A percentile compares a stretch with the other conserved stretches of the same genome.
Evolutionary conservation across 2,329 filamentous ascomycete genomes (phyloP).

Genomic region (Aspergillus amoenus): DNA sequence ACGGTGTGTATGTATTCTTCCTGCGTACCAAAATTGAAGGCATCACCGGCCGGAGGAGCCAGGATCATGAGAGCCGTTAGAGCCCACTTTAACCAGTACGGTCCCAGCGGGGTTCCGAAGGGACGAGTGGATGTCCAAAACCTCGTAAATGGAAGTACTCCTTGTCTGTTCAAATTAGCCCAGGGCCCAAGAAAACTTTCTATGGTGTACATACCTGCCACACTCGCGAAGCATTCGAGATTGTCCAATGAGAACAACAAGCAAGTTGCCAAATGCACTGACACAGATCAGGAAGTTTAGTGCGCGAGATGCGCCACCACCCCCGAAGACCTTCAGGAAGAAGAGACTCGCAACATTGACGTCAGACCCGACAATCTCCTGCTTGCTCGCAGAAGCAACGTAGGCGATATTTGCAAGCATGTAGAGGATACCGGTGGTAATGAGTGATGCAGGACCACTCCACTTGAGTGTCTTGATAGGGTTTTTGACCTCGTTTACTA

Average conservation of each 20-base stretch:
- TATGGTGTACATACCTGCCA: slow-evolving; percentile 44
- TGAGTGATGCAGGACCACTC: slow-evolving; percentile 51
- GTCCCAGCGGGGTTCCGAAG: slow-evolving; percentile 62
- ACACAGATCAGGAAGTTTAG: slow-evolving; percentile 59
- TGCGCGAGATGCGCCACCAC: slow-evolving; percentile 48
- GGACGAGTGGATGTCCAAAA: slow-evolving; percentile 65
- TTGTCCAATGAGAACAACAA: slow-evolving; percentile 55
- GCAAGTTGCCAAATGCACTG: slow-evolving; percentile 59
- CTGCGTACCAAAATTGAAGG: slow-evolving; percentile 58
- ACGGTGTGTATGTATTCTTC: slow-evolving; percentile 7
- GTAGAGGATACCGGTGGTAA: slow-evolving; percentile 56
- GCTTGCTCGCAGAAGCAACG: slow-evolving; percentile 57
- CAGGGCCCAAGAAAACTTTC: not conserved
- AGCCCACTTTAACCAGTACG: slow-evolving; percentile 58
- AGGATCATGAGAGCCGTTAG: slow-evolving; percentile 62
- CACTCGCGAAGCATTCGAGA: slow-evolving; percentile 62
- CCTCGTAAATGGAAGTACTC: slow-evolving; percentile 58
- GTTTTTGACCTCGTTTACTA: slow-evolving; percentile 63
- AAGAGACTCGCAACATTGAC: slow-evolving; percentile 59
- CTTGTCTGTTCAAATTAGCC: slow-evolving; percentile 46
- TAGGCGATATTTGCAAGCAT: slow-evolving; percentile 62
- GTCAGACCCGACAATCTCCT: slow-evolving; percentile 53
- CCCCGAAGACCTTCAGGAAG: slow-evolving; percentile 60
- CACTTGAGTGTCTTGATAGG: slow-evolving; percentile 57
- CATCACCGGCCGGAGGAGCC: slow-evolving; percentile 61